Evolutionary conservation across 139 green algal species (phyloP), one percentile per base, ranked within the genome.

Genomic region (Coelastrella sp.): DNA sequence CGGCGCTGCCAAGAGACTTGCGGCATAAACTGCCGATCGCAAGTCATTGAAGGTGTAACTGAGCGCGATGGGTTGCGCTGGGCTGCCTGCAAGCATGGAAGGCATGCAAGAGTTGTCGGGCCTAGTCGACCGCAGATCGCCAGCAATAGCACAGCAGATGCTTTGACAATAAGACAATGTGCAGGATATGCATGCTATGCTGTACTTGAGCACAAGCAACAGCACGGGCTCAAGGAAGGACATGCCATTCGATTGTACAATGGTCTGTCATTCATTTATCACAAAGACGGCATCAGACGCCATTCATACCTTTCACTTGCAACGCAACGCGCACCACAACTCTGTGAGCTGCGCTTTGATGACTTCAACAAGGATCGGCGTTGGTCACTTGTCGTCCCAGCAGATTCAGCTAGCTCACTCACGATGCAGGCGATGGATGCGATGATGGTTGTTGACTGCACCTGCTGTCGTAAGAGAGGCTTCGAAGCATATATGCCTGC

Each of bases 241-340:
- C 68, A 76, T 76, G 68, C 68, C 68, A 76, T 32, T 32, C 68
- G 14, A 76, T 76, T 76, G 68, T 6, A 76, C 68, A 76, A 76
- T 76, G 68, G 68, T 76, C 16, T 23, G 68, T 23, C 5, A 76
- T 8, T 14, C 68, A 32, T 17, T 76, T 76, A 76, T 17, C 68
- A 76, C 11, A 20, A 20, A 11, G 4, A 5, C 32, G 32, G 32
- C 32, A 47, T 47, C 32, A 47, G 32, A 47, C 32, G 32, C 32
- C 32, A 47, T 47, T 47, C 32, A 71, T 71, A 14, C 64, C 3
- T 14, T 71, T 14, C 64, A 71, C 2, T 20, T 71, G 4, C 64
- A 71, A 71, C 16, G 64, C 64, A 4, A 71, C 32, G 32, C 32
- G 32, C 32, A 47, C 32, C 32, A 47, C 32, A 47, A 47, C 32